A percentile compares a stretch with the other conserved stretches of the same genome.
Evolutionary conservation across 176 grass and related monocot species (phyloP).

Genomic region (Zoysia japonica): DNA sequence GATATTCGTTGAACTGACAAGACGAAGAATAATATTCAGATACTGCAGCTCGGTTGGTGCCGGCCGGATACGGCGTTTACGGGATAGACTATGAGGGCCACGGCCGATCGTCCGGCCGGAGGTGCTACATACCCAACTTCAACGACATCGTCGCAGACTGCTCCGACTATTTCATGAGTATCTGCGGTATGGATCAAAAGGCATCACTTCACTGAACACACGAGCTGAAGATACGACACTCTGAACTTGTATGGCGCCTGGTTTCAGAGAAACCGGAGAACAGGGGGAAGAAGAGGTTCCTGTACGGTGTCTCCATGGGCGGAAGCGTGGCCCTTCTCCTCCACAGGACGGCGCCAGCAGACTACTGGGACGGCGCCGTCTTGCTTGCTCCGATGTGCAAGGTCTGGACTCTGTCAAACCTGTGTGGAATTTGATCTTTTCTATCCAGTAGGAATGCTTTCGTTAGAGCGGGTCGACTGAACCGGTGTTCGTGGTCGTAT

Average conservation of each 20-base stretch:
- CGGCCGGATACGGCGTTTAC: conserved; percentile 56
- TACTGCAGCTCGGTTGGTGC: conserved; percentile 45
- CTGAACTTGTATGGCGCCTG: not conserved
- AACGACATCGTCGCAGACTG: conserved; percentile 51
- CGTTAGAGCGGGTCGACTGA: conserved; percentile 13
- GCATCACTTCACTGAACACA: not conserved
- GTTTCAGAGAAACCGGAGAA: conserved; percentile 60
- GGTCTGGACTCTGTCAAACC: conserved; percentile 25
- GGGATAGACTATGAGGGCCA: conserved; percentile 80
- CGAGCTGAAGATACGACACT: not conserved
- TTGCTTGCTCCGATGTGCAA: conserved; percentile 77
- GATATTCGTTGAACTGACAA: not conserved
- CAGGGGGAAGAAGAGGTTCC: conserved; percentile 53
- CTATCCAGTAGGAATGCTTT: not conserved
- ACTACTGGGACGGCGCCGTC: conserved; percentile 59
- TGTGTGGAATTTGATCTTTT: not conserved
- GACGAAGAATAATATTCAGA: conserved; percentile 30
- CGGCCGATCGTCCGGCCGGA: conserved; percentile 60
- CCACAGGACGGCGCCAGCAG: conserved; percentile 48
- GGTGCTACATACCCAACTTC: conserved; percentile 60
- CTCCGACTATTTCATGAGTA: conserved; percentile 46
- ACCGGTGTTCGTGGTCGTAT: not conserved
- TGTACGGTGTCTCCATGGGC: conserved; percentile 62
- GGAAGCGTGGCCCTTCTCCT: conserved; percentile 55
- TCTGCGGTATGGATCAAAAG: conserved; percentile 47